phyloP scores from a whole-genome alignment of 2,329 filamentous ascomycete genomes.

The Aureobasidium musti region DNA sequence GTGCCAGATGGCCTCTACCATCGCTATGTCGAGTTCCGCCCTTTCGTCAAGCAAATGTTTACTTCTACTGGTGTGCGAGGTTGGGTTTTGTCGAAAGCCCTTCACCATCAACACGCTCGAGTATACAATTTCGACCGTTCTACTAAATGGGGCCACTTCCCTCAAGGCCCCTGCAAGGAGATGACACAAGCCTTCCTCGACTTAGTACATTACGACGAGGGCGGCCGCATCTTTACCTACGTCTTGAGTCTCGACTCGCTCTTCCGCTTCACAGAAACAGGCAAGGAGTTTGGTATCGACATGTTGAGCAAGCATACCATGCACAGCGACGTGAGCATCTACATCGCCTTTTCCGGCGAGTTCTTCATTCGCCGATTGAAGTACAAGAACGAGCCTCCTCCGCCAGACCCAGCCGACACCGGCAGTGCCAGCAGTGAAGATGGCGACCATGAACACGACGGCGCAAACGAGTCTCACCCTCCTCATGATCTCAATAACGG shows the following conservation, averaged over 20 bases:
- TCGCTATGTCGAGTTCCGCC: conserved; percentile 88
- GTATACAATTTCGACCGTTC: conserved; percentile 84
- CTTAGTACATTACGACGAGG: conserved; percentile 82
- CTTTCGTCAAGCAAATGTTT: conserved; percentile 89
- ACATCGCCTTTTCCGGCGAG: conserved; percentile 89
- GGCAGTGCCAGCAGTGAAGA: conserved; percentile 42
- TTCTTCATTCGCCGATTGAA: conserved; percentile 80
- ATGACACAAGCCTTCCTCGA: conserved; percentile 80
- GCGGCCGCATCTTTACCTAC: conserved; percentile 86
- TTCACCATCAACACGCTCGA: conserved; percentile 86
- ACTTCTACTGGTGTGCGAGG: conserved; percentile 74
- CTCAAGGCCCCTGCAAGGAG: conserved; percentile 61
- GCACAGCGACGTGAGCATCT: conserved; percentile 89
- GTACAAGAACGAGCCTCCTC: conserved; percentile 46
- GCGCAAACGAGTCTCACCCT: conserved; percentile 48
- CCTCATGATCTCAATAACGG: conserved; percentile 53
- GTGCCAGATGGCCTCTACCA: conserved; percentile 81
- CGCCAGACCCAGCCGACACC: conserved; percentile 50
- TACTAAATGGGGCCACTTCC: conserved; percentile 71
- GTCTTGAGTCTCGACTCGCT: conserved; percentile 84
- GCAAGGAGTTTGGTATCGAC: conserved; percentile 93
- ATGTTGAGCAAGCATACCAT: conserved; percentile 93
- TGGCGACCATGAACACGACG: conserved; percentile 30
- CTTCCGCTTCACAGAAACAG: conserved; percentile 90
- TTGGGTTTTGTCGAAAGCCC: conserved; percentile 75